These are phyloP conservation scores for Plantago coronopus DNA, from an alignment of 305 asterid species.

Conservation along the genomic window DNA sequence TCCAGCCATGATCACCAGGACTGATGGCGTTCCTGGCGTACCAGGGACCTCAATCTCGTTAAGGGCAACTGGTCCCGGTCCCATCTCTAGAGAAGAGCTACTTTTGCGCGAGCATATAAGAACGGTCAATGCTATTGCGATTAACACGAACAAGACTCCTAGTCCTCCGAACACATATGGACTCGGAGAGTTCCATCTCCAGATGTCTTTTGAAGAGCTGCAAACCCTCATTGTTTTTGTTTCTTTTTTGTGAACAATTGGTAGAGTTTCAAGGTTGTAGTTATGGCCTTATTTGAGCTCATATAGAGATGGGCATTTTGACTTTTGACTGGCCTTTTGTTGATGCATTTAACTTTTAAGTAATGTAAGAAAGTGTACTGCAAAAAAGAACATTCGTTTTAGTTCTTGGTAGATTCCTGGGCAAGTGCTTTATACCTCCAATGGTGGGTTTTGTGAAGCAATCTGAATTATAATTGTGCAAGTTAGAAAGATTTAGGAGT, in stretches of 20 bases:
- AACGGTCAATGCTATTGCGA: conserved; percentile 16
- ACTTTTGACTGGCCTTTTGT: background rate
- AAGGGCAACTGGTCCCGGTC: background rate
- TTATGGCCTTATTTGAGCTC: background rate
- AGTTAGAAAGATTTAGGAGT: no score
- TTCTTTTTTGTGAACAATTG: background rate
- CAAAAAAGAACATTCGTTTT: conserved; percentile 19
- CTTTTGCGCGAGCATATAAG: conserved; percentile 17
- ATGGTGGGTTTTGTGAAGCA: background rate
- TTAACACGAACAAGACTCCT: conserved; percentile 12
- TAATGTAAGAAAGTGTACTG: conserved; percentile 2
- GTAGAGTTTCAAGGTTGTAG: background rate
- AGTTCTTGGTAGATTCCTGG: conserved; percentile 20
- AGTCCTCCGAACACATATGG: conserved; percentile 26
- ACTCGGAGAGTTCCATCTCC: conserved; percentile 25
- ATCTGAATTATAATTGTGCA: background rate
- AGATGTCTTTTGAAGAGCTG: conserved; percentile 8
- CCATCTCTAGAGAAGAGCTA: background rate
- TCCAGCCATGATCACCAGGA: conserved; percentile 29
- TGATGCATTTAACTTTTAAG: no score
- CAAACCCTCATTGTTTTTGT: conserved; percentile 12
- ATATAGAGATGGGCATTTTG: conserved; percentile 1
- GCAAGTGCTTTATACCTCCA: background rate
- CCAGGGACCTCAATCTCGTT: background rate
- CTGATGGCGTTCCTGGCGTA: conserved; percentile 15